Percentiles rank a stretch among this genome's conserved stretches.
These are phyloP conservation scores for Dalbergia cultrata DNA, from an alignment of 306 rosid species.

Conservation along the genomic window DNA sequence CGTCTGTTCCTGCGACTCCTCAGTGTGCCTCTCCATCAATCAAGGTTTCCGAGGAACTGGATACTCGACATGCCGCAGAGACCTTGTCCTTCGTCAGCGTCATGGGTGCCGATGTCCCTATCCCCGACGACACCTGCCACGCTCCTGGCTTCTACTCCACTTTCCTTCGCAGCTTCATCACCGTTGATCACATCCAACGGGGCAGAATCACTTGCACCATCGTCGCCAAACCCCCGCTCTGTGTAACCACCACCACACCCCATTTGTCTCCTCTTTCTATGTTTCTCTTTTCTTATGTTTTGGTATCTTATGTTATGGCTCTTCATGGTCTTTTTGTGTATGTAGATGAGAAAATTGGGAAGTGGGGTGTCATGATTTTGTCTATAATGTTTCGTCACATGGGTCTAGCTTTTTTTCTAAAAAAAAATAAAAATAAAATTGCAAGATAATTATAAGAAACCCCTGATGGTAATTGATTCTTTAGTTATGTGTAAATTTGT, in stretches of 20 bases:
- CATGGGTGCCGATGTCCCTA: not conserved
- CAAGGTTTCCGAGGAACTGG: not conserved
- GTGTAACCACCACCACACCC: constrained; percentile 17
- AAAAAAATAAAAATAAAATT: not conserved
- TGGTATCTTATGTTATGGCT: not conserved
- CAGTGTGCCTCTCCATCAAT: not conserved
- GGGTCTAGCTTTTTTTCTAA: not conserved
- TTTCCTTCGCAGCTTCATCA: constrained; percentile 40
- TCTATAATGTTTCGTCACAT: not conserved
- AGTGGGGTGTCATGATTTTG: no score
- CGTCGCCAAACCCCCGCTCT: constrained; percentile 40
- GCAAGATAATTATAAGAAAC: not conserved
- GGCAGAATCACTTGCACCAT: constrained; percentile 42
- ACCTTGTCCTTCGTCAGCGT: not conserved
- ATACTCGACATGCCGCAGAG: not conserved
- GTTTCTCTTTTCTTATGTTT: not conserved
- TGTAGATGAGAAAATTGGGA: not conserved
- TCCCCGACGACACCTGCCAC: constrained; percentile 8
- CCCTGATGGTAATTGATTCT: not conserved
- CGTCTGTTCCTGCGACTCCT: not conserved
- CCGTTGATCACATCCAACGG: constrained; percentile 41
- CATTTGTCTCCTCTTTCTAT: not conserved
- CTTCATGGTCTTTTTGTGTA: not conserved
- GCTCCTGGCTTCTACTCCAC: not conserved
- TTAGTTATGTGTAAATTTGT: not conserved